A percentile compares a stretch with the other conserved stretches of the same genome.
phyloP scores from a whole-genome alignment of 106 monocot genomes.

The Vanilla planifolia region DNA sequence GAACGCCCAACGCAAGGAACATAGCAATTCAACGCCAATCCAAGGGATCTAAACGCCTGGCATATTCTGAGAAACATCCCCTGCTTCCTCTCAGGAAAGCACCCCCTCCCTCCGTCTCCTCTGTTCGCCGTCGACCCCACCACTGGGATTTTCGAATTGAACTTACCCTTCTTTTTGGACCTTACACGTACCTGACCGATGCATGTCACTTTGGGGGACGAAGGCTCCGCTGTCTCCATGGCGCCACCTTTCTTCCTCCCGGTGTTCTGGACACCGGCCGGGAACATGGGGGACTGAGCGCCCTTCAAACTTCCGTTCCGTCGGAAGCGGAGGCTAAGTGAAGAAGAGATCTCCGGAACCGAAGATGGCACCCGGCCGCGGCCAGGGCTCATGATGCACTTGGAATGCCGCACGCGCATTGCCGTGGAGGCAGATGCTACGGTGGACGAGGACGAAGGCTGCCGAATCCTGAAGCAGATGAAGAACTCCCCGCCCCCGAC shows the following conservation, averaged over 20 bases:
- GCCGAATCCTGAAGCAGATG: constrained; percentile 78
- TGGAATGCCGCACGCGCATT: constrained; percentile 35
- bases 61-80: constrained; percentile 36
- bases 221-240: constrained; percentile 76
- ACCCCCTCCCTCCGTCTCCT: constrained; percentile 9
- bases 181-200: constrained; percentile 91
- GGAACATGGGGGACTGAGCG: constrained; percentile 81
- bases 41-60: constrained; percentile 27
- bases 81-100: constrained; percentile 17
- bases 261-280: constrained; percentile 21
- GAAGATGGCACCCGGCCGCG: constrained; percentile 18
- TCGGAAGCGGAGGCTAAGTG: constrained; percentile 64
- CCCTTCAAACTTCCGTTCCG: constrained; percentile 75
- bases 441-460: constrained; percentile 42
- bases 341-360: constrained; percentile 48
- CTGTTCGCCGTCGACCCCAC: constrained; percentile 54
- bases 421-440: constrained; percentile 12
- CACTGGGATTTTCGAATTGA: constrained; percentile 7
- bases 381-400: constrained; percentile 57
- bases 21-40: constrained; percentile 37
- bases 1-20: constrained; percentile 34
- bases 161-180: constrained; percentile 31
- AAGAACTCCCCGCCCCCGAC: constrained; percentile 54
- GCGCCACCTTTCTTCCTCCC: constrained; percentile 37
- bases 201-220: constrained; percentile 97